phyloP scores from a whole-genome alignment of 352 stramenopile genomes.

The Plasmopara halstedii region DNA sequence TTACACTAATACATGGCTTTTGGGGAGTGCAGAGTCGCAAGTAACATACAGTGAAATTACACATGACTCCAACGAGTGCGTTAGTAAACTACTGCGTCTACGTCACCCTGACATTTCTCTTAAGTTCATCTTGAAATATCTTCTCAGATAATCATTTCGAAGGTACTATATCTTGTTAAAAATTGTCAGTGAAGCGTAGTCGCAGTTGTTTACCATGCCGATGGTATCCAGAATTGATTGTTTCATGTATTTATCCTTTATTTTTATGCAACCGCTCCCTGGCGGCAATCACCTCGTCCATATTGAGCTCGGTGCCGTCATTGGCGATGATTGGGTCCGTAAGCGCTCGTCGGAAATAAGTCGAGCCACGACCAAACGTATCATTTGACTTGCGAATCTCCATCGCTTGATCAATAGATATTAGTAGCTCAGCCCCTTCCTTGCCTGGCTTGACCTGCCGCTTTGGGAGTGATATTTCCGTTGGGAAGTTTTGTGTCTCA shows the following conservation, averaged over 20 bases:
- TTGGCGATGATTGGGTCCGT: conserved; percentile 70
- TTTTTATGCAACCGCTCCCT: conserved; percentile 34
- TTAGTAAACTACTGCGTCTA: no score
- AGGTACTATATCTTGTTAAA: no score
- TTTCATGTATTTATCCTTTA: conserved; percentile 17
- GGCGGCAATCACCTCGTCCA: conserved; percentile 68
- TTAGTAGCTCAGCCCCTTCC: conserved; percentile 37
- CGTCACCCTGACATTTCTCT: no score
- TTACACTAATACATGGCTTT: no score
- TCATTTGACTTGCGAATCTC: conserved; percentile 80
- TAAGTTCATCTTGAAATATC: no score
- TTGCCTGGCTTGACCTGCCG: conserved; percentile 76
- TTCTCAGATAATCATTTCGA: no score
- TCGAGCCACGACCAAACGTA: conserved; percentile 67
- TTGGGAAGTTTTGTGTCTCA: conserved; percentile 68
- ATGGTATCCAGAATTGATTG: no score
- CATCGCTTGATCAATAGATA: conserved; percentile 49
- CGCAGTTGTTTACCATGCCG: no score
- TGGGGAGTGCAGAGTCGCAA: no score
- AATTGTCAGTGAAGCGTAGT: no score
- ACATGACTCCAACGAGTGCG: no score
- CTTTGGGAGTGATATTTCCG: conserved; percentile 59
- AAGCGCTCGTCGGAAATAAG: conserved; percentile 70
- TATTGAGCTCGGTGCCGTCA: conserved; percentile 76
- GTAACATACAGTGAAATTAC: no score